phyloP scores from a whole-genome alignment of 2,329 filamentous ascomycete species.

The Pyrenophora graminea region DNA sequence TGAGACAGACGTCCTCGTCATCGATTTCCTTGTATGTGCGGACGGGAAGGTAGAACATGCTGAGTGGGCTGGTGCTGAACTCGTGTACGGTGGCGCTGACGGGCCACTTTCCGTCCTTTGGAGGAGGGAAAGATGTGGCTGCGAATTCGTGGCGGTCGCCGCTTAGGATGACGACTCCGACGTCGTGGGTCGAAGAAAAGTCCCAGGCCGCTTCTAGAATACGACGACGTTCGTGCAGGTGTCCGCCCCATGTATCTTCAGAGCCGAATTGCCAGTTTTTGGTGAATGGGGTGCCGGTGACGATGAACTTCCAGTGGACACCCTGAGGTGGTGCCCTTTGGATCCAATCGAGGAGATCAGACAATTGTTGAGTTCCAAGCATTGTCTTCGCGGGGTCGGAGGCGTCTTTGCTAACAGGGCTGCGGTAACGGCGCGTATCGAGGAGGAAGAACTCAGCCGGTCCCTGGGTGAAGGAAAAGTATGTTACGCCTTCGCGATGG shows the following conservation, averaged over 20 bases:
- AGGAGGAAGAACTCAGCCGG: conserved; percentile 94
- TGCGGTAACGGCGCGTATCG: conserved; percentile 87
- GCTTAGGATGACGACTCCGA: conserved; percentile 81
- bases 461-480: conserved; percentile 87
- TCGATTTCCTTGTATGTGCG: conserved; percentile 82
- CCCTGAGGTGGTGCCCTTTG: conserved; percentile 71
- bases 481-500: conserved; percentile 69
- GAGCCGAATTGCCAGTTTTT: conserved; percentile 94
- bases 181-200: conserved; percentile 68
- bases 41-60: conserved; percentile 89
- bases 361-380: conserved; percentile 78
- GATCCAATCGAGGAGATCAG: conserved; percentile 79
- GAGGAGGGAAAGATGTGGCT: conserved; percentile 73
- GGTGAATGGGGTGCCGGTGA: conserved; percentile 90
- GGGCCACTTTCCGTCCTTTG: conserved; percentile 63
- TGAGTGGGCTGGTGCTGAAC: conserved; percentile 88
- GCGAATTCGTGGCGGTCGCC: conserved; percentile 98
- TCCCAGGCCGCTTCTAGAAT: conserved; percentile 94
- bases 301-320: conserved; percentile 90
- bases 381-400: conserved; percentile 76
- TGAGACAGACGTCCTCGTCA: conserved; percentile 78
- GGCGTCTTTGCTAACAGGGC: conserved; percentile 64
- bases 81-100: conserved; percentile 68
- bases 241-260: conserved; percentile 92
- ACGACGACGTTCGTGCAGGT: conserved; percentile 74